Evolutionary conservation across 2,329 filamentous ascomycete genomes (phyloP).

Genomic region (Aspergillus texensis): DNA sequence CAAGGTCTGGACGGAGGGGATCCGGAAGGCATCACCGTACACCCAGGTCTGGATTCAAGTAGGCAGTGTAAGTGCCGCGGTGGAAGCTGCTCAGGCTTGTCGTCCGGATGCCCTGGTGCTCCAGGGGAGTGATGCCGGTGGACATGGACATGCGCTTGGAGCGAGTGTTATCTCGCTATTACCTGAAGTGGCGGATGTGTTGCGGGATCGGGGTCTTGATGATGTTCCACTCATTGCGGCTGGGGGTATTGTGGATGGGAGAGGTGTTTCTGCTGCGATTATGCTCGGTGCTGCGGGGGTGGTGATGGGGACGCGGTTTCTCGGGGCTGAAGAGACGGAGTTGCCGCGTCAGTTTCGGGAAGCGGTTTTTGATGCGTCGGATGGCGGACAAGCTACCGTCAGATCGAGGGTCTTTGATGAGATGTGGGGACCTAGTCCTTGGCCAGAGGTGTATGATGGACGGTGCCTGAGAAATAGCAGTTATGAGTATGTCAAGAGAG

Average conservation of each 20-base stretch:
- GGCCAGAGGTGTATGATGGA: constrained; percentile 18
- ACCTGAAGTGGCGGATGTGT: no score
- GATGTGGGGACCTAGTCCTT: constrained; percentile 14
- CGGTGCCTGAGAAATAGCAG: constrained; percentile 15
- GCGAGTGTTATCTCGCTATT: constrained; percentile 14
- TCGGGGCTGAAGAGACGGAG: constrained; percentile 53
- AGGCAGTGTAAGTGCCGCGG: constrained; percentile 11
- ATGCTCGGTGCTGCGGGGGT: constrained; percentile 55
- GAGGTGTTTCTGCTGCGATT: constrained; percentile 51
- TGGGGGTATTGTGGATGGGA: constrained; percentile 54
- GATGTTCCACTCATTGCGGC: constrained; percentile 41
- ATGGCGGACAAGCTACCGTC: constrained; percentile 44
- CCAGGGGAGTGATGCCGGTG: constrained; percentile 21
- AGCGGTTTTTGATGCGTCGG: constrained; percentile 50
- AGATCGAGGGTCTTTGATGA: constrained; percentile 21
- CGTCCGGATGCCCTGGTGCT: constrained; percentile 20
- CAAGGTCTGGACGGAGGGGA: constrained; percentile 12
- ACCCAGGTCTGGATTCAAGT: neutral
- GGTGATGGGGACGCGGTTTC: constrained; percentile 63
- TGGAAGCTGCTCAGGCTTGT: constrained; percentile 14
- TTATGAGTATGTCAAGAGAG: constrained; percentile 10
- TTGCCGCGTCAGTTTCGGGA: constrained; percentile 52
- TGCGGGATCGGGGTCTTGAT: no score
- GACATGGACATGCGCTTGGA: constrained; percentile 14
- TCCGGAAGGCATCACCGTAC: constrained; percentile 8